Conservation (phyloP, 148 eudicot genomes). For the Diospyros kaki region DNA sequence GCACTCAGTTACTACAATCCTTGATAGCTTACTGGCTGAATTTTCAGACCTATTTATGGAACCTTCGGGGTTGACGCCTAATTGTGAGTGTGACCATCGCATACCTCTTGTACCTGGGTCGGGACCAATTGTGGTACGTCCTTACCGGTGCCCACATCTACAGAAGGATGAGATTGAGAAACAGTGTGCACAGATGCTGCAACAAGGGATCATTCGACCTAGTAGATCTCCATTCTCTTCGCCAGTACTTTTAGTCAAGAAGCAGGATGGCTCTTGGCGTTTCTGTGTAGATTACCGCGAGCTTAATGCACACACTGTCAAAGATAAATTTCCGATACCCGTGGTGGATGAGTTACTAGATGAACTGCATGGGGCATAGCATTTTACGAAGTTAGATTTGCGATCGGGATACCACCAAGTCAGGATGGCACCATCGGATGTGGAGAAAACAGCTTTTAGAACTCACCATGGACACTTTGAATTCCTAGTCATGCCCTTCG, state of each 20-base stretch:
- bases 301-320: background rate
- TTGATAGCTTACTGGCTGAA: background rate
- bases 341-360: background rate
- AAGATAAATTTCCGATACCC: background rate
- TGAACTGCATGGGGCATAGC: background rate
- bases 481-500: background rate
- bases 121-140: background rate
- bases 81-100: background rate
- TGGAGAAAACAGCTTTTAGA: background rate
- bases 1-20: background rate
- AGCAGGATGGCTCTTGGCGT: background rate
- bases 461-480: background rate
- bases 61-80: background rate
- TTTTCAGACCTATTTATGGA: background rate
- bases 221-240: background rate
- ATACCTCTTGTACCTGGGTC: background rate
- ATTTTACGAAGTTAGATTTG: background rate
- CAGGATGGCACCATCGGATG: background rate
- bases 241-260: background rate
- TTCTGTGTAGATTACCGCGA: background rate
- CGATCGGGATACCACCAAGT: background rate
- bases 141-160: background rate
- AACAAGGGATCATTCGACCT: background rate
- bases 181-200: background rate
- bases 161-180: background rate